Conservation (phyloP, 352 stramenopile genomes). For the Thalassiosira mediterranea region DNA sequence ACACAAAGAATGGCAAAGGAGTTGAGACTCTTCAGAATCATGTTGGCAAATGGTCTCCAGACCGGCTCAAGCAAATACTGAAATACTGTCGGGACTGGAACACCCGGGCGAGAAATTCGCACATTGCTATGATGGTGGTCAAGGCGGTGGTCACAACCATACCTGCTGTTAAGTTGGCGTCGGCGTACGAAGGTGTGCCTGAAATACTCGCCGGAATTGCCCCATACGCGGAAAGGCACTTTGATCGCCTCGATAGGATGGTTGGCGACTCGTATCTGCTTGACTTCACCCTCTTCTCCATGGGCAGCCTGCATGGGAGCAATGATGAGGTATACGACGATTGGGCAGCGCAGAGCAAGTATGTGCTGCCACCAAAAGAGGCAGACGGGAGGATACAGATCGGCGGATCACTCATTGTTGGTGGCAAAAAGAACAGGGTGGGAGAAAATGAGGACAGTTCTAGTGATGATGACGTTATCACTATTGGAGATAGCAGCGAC, state of each 20-base stretch:
- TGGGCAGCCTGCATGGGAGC: slow-evolving; percentile 57
- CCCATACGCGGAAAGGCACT: slow-evolving; percentile 96
- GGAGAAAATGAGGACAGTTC: slow-evolving; percentile 26
- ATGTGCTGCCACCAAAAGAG: slow-evolving; percentile 68
- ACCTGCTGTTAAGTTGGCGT: slow-evolving; percentile 64
- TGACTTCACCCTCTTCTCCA: slow-evolving; percentile 87
- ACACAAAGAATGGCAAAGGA: slow-evolving; percentile 47
- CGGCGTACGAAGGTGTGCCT: slow-evolving; percentile 60
- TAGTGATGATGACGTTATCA: slow-evolving; percentile 67
- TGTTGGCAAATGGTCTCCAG: slow-evolving; percentile 86
- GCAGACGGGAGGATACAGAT: slow-evolving; percentile 77
- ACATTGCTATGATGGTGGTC: slow-evolving; percentile 92
- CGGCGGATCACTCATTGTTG: slow-evolving; percentile 66
- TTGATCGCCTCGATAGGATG: slow-evolving; percentile 95
- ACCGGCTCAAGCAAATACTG: slow-evolving; percentile 90
- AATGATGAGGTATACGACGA: slow-evolving; percentile 51
- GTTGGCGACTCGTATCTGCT: slow-evolving; percentile 96
- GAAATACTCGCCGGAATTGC: slow-evolving; percentile 92
- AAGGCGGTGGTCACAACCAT: slow-evolving; percentile 84
- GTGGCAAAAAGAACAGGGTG: slow-evolving; percentile 29
- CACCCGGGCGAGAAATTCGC: slow-evolving; percentile 93
- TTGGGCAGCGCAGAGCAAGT: slow-evolving; percentile 68
- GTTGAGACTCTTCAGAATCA: slow-evolving; percentile 71
- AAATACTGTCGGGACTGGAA: slow-evolving; percentile 97
- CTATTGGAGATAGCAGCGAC: slow-evolving; percentile 62